Conservation (phyloP, 2,329 filamentous ascomycete genomes). For the Botrytis fabae region DNA sequence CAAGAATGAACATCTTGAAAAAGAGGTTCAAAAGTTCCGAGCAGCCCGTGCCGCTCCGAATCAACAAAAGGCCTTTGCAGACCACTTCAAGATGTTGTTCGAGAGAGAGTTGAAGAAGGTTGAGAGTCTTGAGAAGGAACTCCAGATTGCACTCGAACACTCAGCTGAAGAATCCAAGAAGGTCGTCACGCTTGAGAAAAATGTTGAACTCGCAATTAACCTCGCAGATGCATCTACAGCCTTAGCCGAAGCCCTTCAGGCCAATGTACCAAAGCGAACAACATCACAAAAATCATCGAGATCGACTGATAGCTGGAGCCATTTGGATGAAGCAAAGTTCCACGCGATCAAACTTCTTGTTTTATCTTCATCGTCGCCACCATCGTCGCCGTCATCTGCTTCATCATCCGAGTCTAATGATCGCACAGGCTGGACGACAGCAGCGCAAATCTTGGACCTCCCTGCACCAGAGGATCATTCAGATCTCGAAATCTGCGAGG, state of each 20-base stretch:
- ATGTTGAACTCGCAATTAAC: background rate
- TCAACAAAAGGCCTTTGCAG: background rate
- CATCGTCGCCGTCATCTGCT: background rate
- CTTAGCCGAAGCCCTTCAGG: background rate
- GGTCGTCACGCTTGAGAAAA: background rate
- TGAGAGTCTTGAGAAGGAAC: background rate
- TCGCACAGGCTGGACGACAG: background rate
- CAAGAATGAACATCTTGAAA: background rate
- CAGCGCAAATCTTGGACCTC: background rate
- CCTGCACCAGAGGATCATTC: background rate
- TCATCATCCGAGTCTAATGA: background rate
- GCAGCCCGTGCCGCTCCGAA: background rate
- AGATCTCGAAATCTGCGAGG: background rate
- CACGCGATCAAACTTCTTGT: background rate
- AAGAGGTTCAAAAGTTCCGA: background rate
- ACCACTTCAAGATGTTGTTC: slow-evolving; percentile 8
- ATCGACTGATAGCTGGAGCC: background rate
- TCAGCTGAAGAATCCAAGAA: background rate
- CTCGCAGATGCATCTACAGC: background rate
- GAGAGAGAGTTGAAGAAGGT: background rate
- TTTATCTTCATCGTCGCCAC: background rate
- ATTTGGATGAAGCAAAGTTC: slow-evolving; percentile 2
- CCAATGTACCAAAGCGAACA: background rate
- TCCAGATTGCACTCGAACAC: background rate
- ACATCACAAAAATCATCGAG: background rate